Conservation (phyloP, 441 rosid species). For the Brassica hybrid region DNA sequence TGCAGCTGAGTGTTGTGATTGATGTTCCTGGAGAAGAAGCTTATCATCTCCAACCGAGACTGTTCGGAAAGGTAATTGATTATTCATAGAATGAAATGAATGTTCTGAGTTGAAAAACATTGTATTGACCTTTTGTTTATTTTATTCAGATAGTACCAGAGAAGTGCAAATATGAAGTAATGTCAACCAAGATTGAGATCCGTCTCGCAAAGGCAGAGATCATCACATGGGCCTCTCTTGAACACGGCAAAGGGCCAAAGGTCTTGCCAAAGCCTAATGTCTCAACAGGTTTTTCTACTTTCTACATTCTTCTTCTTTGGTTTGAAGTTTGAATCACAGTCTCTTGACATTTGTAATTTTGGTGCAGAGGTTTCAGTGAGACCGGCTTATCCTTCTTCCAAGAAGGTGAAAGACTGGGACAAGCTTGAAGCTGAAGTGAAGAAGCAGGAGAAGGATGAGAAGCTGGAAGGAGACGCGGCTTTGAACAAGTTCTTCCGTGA, state of each 20-base stretch:
- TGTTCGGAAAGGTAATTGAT: slow-evolving; percentile 80
- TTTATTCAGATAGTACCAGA: slow-evolving; percentile 36
- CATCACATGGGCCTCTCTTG: slow-evolving; percentile 58
- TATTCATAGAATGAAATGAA: neutral
- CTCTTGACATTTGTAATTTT: slow-evolving; percentile 11
- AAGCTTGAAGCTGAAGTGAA: slow-evolving; percentile 87
- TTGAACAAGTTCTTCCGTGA: slow-evolving; percentile 90
- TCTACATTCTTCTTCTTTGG: neutral
- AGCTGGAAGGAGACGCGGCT: slow-evolving; percentile 95
- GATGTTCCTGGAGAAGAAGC: slow-evolving; percentile 71
- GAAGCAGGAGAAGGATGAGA: slow-evolving; percentile 96
- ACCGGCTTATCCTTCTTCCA: slow-evolving; percentile 85
- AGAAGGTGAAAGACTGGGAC: slow-evolving; percentile 81
- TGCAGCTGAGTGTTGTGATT: slow-evolving; percentile 40
- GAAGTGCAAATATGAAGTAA: slow-evolving; percentile 48
- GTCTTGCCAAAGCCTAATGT: slow-evolving; percentile 35
- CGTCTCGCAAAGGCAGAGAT: slow-evolving; percentile 56
- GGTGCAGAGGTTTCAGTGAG: slow-evolving; percentile 45
- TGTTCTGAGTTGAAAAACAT: slow-evolving; percentile 13
- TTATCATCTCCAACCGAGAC: slow-evolving; percentile 78
- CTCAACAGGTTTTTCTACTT: slow-evolving; percentile 29
- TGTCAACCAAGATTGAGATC: slow-evolving; percentile 58
- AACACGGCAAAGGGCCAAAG: slow-evolving; percentile 38
- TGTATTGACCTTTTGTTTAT: neutral
- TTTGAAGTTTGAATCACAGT: neutral